Evolutionary conservation across 371 early-diverging fungal genomes (phyloP).

Genomic region (Rhizopus microsporus): DNA sequence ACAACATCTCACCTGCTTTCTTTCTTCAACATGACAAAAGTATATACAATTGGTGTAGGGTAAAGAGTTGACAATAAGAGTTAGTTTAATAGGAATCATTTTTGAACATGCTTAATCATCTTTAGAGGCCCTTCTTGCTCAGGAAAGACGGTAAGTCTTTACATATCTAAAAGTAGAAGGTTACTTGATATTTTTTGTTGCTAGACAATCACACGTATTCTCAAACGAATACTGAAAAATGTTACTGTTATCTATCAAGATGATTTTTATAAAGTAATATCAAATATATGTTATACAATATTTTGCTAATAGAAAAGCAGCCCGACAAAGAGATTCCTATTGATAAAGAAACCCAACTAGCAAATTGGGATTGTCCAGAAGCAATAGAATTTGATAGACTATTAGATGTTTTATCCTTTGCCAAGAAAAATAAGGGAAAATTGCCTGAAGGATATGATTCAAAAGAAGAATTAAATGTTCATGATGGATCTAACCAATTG

Average conservation of each 20-base stretch:
- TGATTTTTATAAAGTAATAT: slow-evolving; percentile 65
- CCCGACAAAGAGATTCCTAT: slow-evolving; percentile 65
- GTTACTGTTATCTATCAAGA: slow-evolving; percentile 74
- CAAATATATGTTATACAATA: background rate
- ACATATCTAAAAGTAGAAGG: background rate
- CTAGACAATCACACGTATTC: slow-evolving; percentile 57
- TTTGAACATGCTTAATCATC: background rate
- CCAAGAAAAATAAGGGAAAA: slow-evolving; percentile 35
- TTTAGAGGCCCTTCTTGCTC: slow-evolving; percentile 61
- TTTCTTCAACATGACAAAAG: slow-evolving; percentile 2
- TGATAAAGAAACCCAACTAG: slow-evolving; percentile 53
- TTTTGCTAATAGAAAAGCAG: slow-evolving; percentile 19
- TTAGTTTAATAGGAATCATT: background rate
- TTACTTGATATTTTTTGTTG: background rate
- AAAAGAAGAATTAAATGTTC: slow-evolving; percentile 54
- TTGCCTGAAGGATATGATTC: slow-evolving; percentile 47
- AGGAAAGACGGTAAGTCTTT: slow-evolving; percentile 52
- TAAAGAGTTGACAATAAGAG: background rate
- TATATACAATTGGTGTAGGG: slow-evolving; percentile 19
- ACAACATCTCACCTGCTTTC: background rate
- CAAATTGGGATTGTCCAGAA: slow-evolving; percentile 82
- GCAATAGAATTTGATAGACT: slow-evolving; percentile 67
- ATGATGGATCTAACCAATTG: slow-evolving; percentile 36
- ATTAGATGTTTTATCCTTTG: slow-evolving; percentile 37
- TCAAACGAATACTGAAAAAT: slow-evolving; percentile 59